A percentile compares a stretch with the other conserved stretches of the same genome.
Conservation (phyloP, 2,329 filamentous ascomycete genomes). For the Paradendryphiella salina region DNA sequence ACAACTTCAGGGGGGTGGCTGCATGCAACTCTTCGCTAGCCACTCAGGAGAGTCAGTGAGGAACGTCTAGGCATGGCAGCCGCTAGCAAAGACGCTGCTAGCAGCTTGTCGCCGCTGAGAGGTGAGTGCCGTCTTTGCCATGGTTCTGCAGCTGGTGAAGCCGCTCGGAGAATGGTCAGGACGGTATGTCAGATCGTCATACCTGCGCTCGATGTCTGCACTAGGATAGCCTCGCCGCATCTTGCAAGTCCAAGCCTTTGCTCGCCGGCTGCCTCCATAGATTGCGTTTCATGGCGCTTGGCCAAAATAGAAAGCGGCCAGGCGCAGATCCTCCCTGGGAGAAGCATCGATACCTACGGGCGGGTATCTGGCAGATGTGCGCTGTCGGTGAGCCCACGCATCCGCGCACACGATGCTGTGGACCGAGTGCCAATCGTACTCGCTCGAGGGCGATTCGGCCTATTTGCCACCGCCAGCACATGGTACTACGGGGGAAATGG, state of each 20-base stretch:
- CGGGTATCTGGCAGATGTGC: constrained; percentile 35
- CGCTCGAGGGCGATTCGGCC: constrained; percentile 2
- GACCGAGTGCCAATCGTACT: constrained; percentile 4
- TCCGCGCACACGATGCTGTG: constrained; percentile 5
- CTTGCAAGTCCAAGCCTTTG: not conserved
- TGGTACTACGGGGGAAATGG: constrained; percentile 1
- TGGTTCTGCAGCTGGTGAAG: constrained; percentile 6
- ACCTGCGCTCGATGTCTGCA: not conserved
- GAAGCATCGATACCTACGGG: constrained; percentile 20
- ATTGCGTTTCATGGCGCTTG: constrained; percentile 42
- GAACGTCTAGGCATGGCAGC: constrained; percentile 21
- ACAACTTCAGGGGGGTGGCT: constrained; percentile 24
- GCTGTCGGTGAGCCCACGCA: constrained; percentile 16
- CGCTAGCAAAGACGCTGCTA: constrained; percentile 53
- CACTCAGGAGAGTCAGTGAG: constrained; percentile 26
- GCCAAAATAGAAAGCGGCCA: constrained; percentile 36
- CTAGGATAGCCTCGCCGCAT: not conserved
- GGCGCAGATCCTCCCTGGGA: constrained; percentile 41
- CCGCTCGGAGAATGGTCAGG: constrained; percentile 5
- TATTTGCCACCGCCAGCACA: constrained; percentile 1
- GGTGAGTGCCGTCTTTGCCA: constrained; percentile 14
- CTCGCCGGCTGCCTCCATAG: constrained; percentile 21
- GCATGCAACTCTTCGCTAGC: constrained; percentile 23
- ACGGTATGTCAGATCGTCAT: constrained; percentile 1
- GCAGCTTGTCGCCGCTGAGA: constrained; percentile 66